Evolutionary conservation across 352 stramenopile species (phyloP).

Genomic region (Aphanomyces invadans): DNA sequence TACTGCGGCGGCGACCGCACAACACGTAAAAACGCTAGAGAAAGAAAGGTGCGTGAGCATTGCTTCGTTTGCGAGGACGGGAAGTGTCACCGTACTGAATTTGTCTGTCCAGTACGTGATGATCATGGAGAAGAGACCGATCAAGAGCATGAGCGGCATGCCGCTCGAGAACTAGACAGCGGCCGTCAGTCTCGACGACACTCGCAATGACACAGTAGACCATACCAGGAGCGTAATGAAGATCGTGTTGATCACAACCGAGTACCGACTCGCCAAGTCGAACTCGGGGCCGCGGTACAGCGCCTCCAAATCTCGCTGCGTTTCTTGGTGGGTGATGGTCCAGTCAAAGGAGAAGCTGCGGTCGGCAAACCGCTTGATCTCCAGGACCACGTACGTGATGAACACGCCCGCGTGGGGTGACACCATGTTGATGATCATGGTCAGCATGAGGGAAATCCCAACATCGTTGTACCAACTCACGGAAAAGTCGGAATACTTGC

Average conservation of each 20-base stretch:
- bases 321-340: conserved; percentile 61
- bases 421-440: conserved; percentile 75
- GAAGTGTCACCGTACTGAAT: conserved; percentile 52
- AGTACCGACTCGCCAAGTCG: conserved; percentile 60
- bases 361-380: conserved; percentile 47
- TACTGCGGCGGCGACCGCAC: conserved; percentile 60
- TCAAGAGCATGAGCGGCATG: conserved; percentile 69
- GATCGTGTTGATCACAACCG: conserved; percentile 65
- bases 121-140: conserved; percentile 61
- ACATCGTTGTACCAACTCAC: conserved; percentile 72
- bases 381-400: conserved; percentile 43
- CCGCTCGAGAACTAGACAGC: conserved; percentile 62
- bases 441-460: conserved; percentile 70
- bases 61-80: too few relatives aligned
- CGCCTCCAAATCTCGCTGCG: conserved; percentile 68
- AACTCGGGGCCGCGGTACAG: conserved; percentile 73
- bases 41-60: too few relatives aligned
- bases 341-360: conserved; percentile 59
- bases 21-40: conserved; percentile 57
- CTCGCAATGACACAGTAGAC: not conserved
- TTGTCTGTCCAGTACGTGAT: conserved; percentile 83
- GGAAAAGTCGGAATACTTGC: conserved; percentile 74
- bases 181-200: not conserved
- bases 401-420: conserved; percentile 58
- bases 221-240: conserved; percentile 76